phyloP scores from a whole-genome alignment of 495 filamentous ascomycete genomes.

The Aspergillus bridgeri region DNA sequence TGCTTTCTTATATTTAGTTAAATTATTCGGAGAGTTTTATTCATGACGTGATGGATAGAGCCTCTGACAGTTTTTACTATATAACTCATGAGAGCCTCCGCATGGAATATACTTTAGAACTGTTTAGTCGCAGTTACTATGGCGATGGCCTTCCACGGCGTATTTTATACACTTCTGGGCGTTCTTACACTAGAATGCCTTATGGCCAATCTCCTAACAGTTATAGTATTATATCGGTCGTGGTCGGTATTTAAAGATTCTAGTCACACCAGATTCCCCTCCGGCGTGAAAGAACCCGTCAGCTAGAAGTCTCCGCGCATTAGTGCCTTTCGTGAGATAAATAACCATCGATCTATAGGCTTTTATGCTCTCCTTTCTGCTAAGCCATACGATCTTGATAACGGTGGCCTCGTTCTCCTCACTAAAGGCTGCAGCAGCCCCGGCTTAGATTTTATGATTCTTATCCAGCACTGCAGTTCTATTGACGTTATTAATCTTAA shows the following conservation, averaged over 20 bases:
- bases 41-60: constrained; percentile 23
- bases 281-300: constrained; percentile 26
- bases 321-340: constrained; percentile 27
- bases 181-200: constrained; percentile 25
- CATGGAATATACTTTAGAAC: constrained; percentile 26
- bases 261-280: constrained; percentile 26
- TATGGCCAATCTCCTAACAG: constrained; percentile 27
- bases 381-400: constrained; percentile 29
- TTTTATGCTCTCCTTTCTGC: constrained; percentile 24
- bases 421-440: constrained; percentile 14
- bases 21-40: constrained; percentile 26
- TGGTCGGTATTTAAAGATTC: constrained; percentile 23
- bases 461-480: no score
- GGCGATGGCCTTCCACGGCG: constrained; percentile 21
- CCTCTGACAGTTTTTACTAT: constrained; percentile 27
- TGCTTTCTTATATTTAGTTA: constrained; percentile 31
- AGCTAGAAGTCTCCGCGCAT: constrained; percentile 21
- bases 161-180: constrained; percentile 28
- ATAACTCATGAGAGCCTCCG: constrained; percentile 27
- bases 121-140: constrained; percentile 19
- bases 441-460: constrained; percentile 5
- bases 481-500: no score
- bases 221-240: constrained; percentile 27
- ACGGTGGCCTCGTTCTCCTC: constrained; percentile 22
- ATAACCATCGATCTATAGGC: constrained; percentile 34